Base-by-base conservation (phyloP, 1,284 basidiomycete genomes). In the Ustilago sp. region DNA sequence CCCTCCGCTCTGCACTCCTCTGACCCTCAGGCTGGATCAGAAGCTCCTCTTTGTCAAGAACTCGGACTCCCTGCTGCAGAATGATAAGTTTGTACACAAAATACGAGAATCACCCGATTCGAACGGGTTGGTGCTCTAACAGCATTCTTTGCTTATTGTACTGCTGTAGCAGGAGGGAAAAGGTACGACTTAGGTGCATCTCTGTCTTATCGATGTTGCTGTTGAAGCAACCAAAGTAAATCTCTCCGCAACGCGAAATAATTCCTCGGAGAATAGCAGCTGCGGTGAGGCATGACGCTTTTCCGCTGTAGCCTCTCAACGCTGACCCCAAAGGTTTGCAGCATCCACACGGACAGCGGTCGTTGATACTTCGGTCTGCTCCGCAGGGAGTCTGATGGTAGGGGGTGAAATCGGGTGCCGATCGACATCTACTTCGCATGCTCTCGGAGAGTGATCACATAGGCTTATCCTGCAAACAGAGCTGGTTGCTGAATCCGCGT, bases 181-280 rank as follows among this genome's bases (percentile, higher is more conserved):
- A 59, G 68, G 62, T 28, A 59, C 31, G 68, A 61, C 68, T 48
- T 71, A 63, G 68, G 68, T 61, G 59, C 63, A 71, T 52, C 34
- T 36, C 13, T 39, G 8, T n/a, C 59, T 73, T 73, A 68, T 73
- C 70, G 70, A 73, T 72, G 43, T 36, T 53, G 19, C 31, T 55
- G 31, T 12, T 19, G 8, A 36, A 23, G n/a, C 31, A 50, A 50
- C 48, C 28, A 17, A 35, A 43, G 43, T 58, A 31, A 70, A 54
- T 66, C 60, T 67, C 69, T 66, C 60, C 69, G 69, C 50, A 54
- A 48, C 54, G 51, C 55, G 51, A 56, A 36, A 34, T 47, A 72
- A 68, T 73, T 68, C 60, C 54, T 47, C 65, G 65, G 64, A 68
- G 58, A 60, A 51, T n/a, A 36, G 9, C 48, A 11, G 51, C 23